These are phyloP conservation scores for Shiraia sp. DNA, from an alignment of 2,329 filamentous ascomycete species.

Conservation along the genomic window DNA sequence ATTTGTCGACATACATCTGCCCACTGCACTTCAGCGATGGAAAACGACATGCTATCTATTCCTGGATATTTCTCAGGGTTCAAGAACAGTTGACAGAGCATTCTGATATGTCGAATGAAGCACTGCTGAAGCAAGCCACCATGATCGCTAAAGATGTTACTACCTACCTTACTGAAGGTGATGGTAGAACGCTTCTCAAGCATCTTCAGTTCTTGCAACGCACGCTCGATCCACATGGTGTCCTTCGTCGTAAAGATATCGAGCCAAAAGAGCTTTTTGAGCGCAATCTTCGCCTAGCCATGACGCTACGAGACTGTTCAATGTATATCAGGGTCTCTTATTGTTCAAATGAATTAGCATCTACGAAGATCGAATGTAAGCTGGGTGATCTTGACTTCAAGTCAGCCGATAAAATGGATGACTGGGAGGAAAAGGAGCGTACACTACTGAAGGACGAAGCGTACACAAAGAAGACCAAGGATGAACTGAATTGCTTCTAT, in stretches of 20 bases:
- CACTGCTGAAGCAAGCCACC: slow-evolving; percentile 1
- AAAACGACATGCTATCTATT: slow-evolving; percentile 14
- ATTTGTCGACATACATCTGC: slow-evolving; percentile 38
- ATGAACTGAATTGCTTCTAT: slow-evolving; percentile 3
- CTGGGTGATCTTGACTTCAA: slow-evolving; percentile 55
- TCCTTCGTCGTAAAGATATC: slow-evolving; percentile 7
- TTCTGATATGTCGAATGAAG: background rate
- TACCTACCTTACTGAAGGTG: slow-evolving; percentile 31
- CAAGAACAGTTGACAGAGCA: slow-evolving; percentile 6
- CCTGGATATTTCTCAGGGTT: slow-evolving; percentile 18
- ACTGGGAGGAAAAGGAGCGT: slow-evolving; percentile 49
- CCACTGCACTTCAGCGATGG: slow-evolving; percentile 47
- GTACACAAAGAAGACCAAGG: slow-evolving; percentile 32
- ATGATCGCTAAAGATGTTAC: slow-evolving; percentile 16
- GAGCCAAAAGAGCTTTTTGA: slow-evolving; percentile 7
- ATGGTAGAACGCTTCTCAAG: slow-evolving; percentile 42
- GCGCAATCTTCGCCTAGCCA: slow-evolving; percentile 41
- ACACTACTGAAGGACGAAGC: slow-evolving; percentile 44
- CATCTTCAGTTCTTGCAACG: slow-evolving; percentile 44
- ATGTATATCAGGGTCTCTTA: slow-evolving; percentile 44
- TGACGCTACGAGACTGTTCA: slow-evolving; percentile 55
- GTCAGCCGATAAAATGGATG: slow-evolving; percentile 44
- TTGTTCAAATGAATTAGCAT: background rate
- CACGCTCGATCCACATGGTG: slow-evolving; percentile 44
- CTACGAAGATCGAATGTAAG: slow-evolving; percentile 42